These are phyloP conservation scores for Claviceps spartinae DNA, from an alignment of 2,329 filamentous ascomycete genomes.

Conservation along the genomic window DNA sequence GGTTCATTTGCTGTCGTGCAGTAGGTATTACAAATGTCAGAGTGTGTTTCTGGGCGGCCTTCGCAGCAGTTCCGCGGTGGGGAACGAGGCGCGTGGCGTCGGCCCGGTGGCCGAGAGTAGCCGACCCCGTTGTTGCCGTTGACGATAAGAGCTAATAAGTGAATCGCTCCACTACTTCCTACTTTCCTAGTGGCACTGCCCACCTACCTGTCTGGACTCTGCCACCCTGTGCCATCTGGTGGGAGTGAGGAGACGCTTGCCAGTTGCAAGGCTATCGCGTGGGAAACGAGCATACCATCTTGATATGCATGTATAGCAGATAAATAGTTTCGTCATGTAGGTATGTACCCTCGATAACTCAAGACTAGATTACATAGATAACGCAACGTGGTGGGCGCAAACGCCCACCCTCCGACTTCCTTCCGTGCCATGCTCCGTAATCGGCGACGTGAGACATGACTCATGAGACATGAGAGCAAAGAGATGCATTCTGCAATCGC, in stretches of 20 bases:
- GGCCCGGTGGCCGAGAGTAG: slow-evolving; percentile 3
- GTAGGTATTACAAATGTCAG: no score
- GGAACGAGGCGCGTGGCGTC: neutral
- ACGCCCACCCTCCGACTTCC: neutral
- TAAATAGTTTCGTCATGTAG: no score
- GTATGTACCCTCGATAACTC: no score
- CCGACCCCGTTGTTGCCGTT: neutral
- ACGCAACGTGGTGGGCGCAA: no score
- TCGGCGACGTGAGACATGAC: neutral
- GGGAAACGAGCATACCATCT: neutral
- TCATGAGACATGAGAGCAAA: slow-evolving; percentile 4
- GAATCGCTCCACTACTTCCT: neutral
- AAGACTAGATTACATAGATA: no score
- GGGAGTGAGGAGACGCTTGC: neutral
- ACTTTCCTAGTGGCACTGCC: no score
- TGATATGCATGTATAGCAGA: neutral
- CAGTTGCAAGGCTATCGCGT: neutral
- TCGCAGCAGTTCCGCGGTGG: slow-evolving; percentile 4
- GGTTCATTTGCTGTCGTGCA: no score
- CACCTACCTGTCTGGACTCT: no score
- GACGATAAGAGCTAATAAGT: no score
- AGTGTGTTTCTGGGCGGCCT: no score
- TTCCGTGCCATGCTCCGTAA: neutral
- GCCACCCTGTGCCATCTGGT: neutral
- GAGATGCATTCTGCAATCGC: slow-evolving; percentile 16